Evolutionary conservation across 1,139 yeast species (phyloP), one percentile per base, ranked within the genome.

Genomic region (Sugiyamaella xylanicola): DNA sequence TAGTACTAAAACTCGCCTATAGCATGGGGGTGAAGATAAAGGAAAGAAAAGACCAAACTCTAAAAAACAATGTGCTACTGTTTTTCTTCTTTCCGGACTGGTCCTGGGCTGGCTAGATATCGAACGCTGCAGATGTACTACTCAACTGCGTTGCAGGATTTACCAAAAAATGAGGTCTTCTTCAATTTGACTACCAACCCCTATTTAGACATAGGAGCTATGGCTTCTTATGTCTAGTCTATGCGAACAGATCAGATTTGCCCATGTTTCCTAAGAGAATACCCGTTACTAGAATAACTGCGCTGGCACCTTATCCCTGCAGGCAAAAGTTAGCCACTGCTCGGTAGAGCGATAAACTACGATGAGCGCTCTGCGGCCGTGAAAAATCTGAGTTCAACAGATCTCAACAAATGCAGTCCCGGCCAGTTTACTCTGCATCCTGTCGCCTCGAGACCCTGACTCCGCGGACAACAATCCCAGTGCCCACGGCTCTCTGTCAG

Each of bases 381-480:
- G n/a, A 25, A 25, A 25, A 25, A 27, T 15, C 3, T 29, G 39
- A 36, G 50, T 46, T 46, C 50, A 46, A 46, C 50, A 46, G 41
- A 17, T 15, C 50, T 32, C 50, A 46, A 46, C 50, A 46, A 46
- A 46, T 25, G 37, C 37, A 32, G 29, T 25, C 8, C 32, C 32
- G 11, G 32, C 32, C 32, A 25, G 32, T n/a, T n/a, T n/a, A n/a
- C n/a, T n/a, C n/a, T n/a, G n/a, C n/a, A n/a, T n/a, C n/a, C n/a
- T n/a, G n/a, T n/a, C n/a, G n/a, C n/a, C n/a, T n/a, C n/a, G n/a
- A n/a, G n/a, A n/a, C n/a, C n/a, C 9, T 5, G 29, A 25, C 29
- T 25, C 29, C 29, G 29, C 29, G 29, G 29, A 25, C 29, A 25
- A 5, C n/a, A n/a, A n/a, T n/a, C n/a, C n/a, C n/a, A n/a, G n/a